phyloP scores from a whole-genome alignment of 257 asterid genomes.

The Parsonsia alboflavescens region DNA sequence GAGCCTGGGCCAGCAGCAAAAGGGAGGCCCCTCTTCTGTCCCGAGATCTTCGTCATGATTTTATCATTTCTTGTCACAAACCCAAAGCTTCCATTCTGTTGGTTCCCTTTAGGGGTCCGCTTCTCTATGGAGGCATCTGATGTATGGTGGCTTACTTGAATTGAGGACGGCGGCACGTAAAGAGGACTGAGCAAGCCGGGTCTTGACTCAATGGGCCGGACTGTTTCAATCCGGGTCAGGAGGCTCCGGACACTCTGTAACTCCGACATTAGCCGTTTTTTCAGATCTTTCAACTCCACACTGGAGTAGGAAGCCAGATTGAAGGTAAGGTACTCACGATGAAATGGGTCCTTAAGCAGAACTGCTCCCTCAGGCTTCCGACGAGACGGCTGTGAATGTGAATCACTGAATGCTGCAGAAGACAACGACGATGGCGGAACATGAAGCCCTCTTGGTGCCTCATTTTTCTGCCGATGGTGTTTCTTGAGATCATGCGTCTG shows the following conservation, averaged over 20 bases:
- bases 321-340: slow-evolving; percentile 18
- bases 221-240: slow-evolving; percentile 14
- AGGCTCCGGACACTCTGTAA: slow-evolving; percentile 22
- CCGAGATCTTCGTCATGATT: slow-evolving; percentile 8
- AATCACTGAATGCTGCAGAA: not conserved
- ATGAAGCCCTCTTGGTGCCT: slow-evolving; percentile 10
- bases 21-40: slow-evolving; percentile 16
- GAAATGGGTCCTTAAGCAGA: slow-evolving; percentile 5
- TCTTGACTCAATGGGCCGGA: not conserved
- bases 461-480: slow-evolving; percentile 15
- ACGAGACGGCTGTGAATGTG: not conserved
- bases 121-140: slow-evolving; percentile 1
- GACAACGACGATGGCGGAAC: not conserved
- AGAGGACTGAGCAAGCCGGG: not conserved
- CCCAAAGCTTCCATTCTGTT: not conserved
- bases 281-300: slow-evolving; percentile 19
- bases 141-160: not conserved
- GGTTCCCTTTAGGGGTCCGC: not conserved
- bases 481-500: slow-evolving; percentile 16
- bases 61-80: not conserved
- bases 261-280: slow-evolving; percentile 21
- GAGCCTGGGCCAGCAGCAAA: not conserved
- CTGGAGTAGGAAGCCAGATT: slow-evolving; percentile 25
- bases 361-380: not conserved
- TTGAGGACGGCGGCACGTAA: not conserved